phyloP scores from a whole-genome alignment of 2,329 filamentous ascomycete genomes.

The Balansia obtecta region DNA sequence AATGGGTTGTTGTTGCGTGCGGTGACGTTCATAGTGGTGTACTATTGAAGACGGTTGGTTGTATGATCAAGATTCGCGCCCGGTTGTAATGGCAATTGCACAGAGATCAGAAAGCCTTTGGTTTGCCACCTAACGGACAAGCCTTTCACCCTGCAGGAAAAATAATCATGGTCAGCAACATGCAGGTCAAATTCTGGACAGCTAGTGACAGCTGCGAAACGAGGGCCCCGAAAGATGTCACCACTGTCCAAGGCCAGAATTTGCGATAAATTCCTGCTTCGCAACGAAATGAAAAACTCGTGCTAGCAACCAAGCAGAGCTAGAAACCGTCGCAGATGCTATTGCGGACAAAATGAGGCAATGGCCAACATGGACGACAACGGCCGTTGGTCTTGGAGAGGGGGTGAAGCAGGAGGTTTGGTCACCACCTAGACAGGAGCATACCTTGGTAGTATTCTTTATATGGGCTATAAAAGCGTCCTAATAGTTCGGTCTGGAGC shows the following conservation, averaged over 20 bases:
- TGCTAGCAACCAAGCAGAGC: background rate
- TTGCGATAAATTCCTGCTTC: background rate
- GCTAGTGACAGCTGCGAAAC: slow-evolving; percentile 5
- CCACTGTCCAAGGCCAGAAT: background rate
- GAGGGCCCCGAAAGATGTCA: slow-evolving; percentile 1
- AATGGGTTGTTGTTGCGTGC: background rate
- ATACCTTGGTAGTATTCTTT: slow-evolving; percentile 18
- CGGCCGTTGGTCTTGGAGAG: slow-evolving; percentile 1
- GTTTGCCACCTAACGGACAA: slow-evolving; percentile 21
- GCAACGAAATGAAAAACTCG: background rate
- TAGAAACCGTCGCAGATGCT: background rate
- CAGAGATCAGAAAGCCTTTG: too few species aligned
- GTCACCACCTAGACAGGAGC: slow-evolving; percentile 5
- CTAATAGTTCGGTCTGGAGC: too few species aligned
- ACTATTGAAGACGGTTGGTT: background rate
- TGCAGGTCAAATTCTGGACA: slow-evolving; percentile 3
- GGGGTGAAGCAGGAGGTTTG: slow-evolving; percentile 5
- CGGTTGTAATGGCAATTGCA: too few species aligned
- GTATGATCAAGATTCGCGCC: background rate
- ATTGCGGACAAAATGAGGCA: background rate
- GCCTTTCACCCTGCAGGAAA: slow-evolving; percentile 54
- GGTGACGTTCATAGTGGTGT: background rate
- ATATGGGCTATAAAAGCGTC: too few species aligned
- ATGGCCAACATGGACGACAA: slow-evolving; percentile 1
- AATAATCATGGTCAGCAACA: slow-evolving; percentile 22